These are phyloP conservation scores for Neurospora sp. DNA, from an alignment of 495 filamentous ascomycete species.

Conservation along the genomic window DNA sequence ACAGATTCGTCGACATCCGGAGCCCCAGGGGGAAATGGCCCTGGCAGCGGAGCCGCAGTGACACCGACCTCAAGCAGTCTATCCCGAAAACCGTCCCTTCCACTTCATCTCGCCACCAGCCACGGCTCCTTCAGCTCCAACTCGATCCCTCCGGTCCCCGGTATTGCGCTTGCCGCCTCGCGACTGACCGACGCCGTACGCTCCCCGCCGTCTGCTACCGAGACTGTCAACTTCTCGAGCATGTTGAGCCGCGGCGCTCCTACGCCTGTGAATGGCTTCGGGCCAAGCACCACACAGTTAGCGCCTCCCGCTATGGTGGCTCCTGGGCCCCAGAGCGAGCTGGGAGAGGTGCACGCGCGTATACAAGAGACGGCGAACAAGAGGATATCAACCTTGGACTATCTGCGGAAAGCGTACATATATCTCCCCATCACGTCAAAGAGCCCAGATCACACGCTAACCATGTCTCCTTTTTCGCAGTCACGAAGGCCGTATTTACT, in stretches of 20 bases:
- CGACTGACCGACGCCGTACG: conserved; percentile 20
- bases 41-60: not conserved
- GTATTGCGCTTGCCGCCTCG: conserved; percentile 25
- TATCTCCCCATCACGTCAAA: not conserved
- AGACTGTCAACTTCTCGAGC: conserved; percentile 26
- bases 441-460: conserved; percentile 5
- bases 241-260: conserved; percentile 33
- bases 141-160: conserved; percentile 29
- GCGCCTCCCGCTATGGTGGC: conserved; percentile 21
- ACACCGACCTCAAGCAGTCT: conserved; percentile 5
- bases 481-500: conserved; percentile 88
- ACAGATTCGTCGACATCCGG: conserved; percentile 25
- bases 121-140: conserved; percentile 16
- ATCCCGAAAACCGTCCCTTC: not conserved
- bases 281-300: conserved; percentile 17
- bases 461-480: conserved; percentile 31
- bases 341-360: conserved; percentile 53
- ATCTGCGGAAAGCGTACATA: conserved; percentile 75
- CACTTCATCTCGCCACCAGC: not conserved
- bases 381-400: conserved; percentile 91
- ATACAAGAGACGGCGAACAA: conserved; percentile 86
- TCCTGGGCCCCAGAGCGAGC: conserved; percentile 27
- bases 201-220: conserved; percentile 22
- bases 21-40: not conserved
- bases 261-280: conserved; percentile 17